Conservation (phyloP, 495 filamentous ascomycete species). For the Aspergillus avenaceus region DNA sequence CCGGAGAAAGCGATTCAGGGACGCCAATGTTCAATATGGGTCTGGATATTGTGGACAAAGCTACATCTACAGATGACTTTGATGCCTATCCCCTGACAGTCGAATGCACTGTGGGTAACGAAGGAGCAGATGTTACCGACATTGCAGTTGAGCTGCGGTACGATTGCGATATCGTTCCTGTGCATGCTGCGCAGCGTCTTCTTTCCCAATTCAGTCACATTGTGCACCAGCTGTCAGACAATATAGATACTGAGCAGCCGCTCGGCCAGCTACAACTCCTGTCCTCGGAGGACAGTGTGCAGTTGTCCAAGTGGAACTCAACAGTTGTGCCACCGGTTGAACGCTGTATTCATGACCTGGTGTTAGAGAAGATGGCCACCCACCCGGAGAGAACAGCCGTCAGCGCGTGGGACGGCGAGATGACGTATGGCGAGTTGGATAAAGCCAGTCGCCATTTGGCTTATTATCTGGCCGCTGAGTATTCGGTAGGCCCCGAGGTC, state of each 20-base stretch:
- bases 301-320: neutral
- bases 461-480: slow-evolving; percentile 21
- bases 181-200: neutral
- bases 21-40: too few species aligned
- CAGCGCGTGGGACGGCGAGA: slow-evolving; percentile 43
- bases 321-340: neutral
- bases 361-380: neutral
- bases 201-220: neutral
- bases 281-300: neutral
- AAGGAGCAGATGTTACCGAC: too few species aligned
- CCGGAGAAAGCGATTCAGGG: too few species aligned
- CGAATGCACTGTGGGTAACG: neutral
- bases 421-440: slow-evolving; percentile 47
- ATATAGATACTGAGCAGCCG: neutral
- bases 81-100: neutral
- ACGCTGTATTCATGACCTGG: neutral
- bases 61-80: too few species aligned
- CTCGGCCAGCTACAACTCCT: neutral
- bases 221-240: neutral
- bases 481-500: slow-evolving; percentile 22
- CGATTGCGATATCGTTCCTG: neutral
- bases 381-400: slow-evolving; percentile 25
- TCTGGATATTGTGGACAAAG: too few species aligned
- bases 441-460: slow-evolving; percentile 20
- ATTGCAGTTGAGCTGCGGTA: neutral